Percentiles rank a stretch among this genome's conserved stretches.
Conservation (phyloP, 78 protist species). For the Monocercomonoides exilis region DNA sequence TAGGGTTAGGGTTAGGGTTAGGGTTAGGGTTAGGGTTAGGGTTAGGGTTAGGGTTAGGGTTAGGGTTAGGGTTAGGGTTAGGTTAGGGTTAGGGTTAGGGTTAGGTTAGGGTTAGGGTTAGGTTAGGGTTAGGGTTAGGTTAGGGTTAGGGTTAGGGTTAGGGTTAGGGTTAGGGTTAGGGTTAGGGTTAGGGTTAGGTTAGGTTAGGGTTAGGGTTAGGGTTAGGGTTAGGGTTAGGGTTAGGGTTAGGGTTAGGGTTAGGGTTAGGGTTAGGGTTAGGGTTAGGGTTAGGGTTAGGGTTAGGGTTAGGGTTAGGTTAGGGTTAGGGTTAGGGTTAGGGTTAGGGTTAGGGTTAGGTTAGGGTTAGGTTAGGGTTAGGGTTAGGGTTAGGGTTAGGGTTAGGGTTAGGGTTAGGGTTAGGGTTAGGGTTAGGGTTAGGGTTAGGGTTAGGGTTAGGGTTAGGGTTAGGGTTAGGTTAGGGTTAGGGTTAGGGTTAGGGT, state of each 20-base stretch:
- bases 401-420: conserved; percentile 30
- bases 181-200: too few species aligned
- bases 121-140: too few species aligned
- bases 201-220: conserved; percentile 30
- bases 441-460: conserved; percentile 29
- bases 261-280: conserved; percentile 30
- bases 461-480: too few species aligned
- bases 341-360: too few species aligned
- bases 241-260: conserved; percentile 29
- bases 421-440: conserved; percentile 30
- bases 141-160: conserved; percentile 28
- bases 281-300: conserved; percentile 30
- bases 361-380: too few species aligned
- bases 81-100: too few species aligned
- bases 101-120: too few species aligned
- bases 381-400: conserved; percentile 30
- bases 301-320: too few species aligned
- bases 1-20: conserved; percentile 28
- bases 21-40: conserved; percentile 30
- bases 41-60: conserved; percentile 30
- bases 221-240: conserved; percentile 30
- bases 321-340: too few species aligned
- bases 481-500: conserved; percentile 30
- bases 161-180: conserved; percentile 30
- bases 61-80: too few species aligned